These are phyloP conservation scores for Aspergillus piperis DNA, from an alignment of 2,329 filamentous ascomycete genomes.

Conservation along the genomic window DNA sequence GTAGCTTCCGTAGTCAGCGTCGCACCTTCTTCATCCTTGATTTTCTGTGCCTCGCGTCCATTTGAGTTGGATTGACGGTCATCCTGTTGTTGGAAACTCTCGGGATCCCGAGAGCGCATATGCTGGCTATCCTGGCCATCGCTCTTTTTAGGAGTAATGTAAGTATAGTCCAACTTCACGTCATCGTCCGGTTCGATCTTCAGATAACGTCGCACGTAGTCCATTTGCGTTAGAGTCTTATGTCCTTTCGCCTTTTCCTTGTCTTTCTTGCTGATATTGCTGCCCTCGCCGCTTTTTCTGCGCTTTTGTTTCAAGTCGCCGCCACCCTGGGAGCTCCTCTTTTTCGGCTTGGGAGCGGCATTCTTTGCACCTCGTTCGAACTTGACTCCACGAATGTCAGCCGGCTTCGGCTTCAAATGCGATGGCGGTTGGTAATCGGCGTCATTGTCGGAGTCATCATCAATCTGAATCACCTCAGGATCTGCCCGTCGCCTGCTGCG, in stretches of 20 bases:
- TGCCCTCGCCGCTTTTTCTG: conserved; percentile 23
- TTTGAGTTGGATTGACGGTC: conserved; percentile 8
- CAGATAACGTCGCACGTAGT: conserved; percentile 41
- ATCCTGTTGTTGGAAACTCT: neutral
- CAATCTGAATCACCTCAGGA: conserved; percentile 27
- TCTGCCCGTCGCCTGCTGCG: conserved; percentile 4
- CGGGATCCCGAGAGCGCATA: neutral
- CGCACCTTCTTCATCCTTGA: conserved; percentile 14
- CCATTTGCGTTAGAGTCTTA: conserved; percentile 47
- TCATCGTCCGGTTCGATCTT: conserved; percentile 39
- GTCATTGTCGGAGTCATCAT: conserved; percentile 29
- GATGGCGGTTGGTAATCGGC: conserved; percentile 21
- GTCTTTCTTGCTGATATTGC: conserved; percentile 25
- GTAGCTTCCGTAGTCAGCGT: conserved; percentile 2
- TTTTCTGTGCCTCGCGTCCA: conserved; percentile 26
- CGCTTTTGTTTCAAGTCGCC: conserved; percentile 21
- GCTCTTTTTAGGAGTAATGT: conserved; percentile 24
- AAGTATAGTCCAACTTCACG: conserved; percentile 35
- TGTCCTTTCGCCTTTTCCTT: conserved; percentile 28
- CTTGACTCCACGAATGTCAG: conserved; percentile 9
- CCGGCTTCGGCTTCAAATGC: conserved; percentile 11
- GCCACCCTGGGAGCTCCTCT: conserved; percentile 8
- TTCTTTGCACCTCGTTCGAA: conserved; percentile 17
- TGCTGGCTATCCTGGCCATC: neutral
- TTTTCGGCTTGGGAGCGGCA: conserved; percentile 21